These are phyloP conservation scores for Aureobasidium subglaciale DNA, from an alignment of 2,329 filamentous ascomycete genomes.

Conservation along the genomic window DNA sequence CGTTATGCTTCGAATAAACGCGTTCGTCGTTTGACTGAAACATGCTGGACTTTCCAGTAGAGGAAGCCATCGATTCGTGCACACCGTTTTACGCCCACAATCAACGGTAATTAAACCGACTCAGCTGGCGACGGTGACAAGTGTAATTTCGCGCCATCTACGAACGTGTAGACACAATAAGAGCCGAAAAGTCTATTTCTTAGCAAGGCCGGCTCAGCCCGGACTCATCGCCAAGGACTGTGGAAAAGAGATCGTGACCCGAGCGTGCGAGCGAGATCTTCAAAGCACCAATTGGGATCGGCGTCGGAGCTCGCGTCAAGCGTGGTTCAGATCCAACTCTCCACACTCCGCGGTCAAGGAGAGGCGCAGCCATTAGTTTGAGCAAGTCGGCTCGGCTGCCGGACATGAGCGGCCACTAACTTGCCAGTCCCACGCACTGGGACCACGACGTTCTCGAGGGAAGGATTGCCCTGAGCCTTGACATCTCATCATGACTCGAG, in stretches of 20 bases:
- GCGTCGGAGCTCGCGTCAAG: not conserved
- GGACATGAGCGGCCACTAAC: slow-evolving; percentile 2
- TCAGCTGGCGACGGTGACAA: not conserved
- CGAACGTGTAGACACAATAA: slow-evolving; percentile 7
- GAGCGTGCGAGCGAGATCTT: slow-evolving; percentile 4
- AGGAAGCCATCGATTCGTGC: not conserved
- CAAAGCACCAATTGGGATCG: not conserved
- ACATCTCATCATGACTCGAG: slow-evolving; percentile 10
- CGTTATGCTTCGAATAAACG: slow-evolving; percentile 6
- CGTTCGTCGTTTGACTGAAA: slow-evolving; percentile 8
- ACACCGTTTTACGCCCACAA: slow-evolving; percentile 1
- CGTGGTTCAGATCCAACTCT: not conserved
- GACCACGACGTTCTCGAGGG: not conserved
- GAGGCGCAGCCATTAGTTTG: not conserved
- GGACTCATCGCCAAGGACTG: slow-evolving; percentile 11
- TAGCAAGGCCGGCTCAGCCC: not conserved
- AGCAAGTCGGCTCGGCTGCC: slow-evolving; percentile 2
- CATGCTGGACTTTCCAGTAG: not conserved
- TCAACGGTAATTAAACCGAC: slow-evolving; percentile 4
- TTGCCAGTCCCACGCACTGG: not conserved
- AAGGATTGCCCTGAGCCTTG: slow-evolving; percentile 1
- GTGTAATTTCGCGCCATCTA: slow-evolving; percentile 9
- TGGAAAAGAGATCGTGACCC: slow-evolving; percentile 3
- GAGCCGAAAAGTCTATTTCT: not conserved
- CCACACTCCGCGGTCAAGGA: not conserved